A percentile compares a stretch with the other conserved stretches of the same genome.
Conservation (phyloP, 371 early-diverging fungal species). For the Syncephalastrum monosporum region DNA sequence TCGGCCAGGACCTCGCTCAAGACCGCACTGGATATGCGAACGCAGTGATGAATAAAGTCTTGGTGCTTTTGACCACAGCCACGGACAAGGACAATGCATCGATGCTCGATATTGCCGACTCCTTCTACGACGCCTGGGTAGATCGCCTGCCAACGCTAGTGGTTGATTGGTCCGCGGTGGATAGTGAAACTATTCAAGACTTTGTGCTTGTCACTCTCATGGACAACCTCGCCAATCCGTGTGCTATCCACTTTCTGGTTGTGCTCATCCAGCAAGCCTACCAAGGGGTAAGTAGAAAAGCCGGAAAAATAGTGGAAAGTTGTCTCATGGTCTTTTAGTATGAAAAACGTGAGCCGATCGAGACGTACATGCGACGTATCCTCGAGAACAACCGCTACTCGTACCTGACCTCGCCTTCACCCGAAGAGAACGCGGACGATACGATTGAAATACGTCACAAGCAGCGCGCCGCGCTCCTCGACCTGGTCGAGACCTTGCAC, state of each 20-base stretch:
- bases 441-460: constrained; percentile 14
- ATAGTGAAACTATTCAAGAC: constrained; percentile 44
- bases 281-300: constrained; percentile 16
- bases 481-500: constrained; percentile 47
- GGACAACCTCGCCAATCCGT: constrained; percentile 39
- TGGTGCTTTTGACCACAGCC: background rate
- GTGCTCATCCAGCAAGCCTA: constrained; percentile 29
- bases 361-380: constrained; percentile 41
- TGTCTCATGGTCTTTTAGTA: constrained; percentile 15
- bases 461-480: constrained; percentile 46
- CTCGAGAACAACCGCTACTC: constrained; percentile 38
- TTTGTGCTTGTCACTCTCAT: constrained; percentile 39
- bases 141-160: background rate
- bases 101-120: constrained; percentile 16
- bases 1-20: constrained; percentile 16
- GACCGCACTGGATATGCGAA: constrained; percentile 8
- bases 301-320: background rate
- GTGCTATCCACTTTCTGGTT: constrained; percentile 34
- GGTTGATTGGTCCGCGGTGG: constrained; percentile 20
- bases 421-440: constrained; percentile 10
- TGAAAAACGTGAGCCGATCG: constrained; percentile 34
- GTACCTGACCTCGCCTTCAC: constrained; percentile 25
- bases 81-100: constrained; percentile 19
- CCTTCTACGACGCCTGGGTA: constrained; percentile 23
- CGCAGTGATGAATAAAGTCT: background rate